phyloP scores from a whole-genome alignment of 495 filamentous ascomycete genomes.

The Podospora conica region DNA sequence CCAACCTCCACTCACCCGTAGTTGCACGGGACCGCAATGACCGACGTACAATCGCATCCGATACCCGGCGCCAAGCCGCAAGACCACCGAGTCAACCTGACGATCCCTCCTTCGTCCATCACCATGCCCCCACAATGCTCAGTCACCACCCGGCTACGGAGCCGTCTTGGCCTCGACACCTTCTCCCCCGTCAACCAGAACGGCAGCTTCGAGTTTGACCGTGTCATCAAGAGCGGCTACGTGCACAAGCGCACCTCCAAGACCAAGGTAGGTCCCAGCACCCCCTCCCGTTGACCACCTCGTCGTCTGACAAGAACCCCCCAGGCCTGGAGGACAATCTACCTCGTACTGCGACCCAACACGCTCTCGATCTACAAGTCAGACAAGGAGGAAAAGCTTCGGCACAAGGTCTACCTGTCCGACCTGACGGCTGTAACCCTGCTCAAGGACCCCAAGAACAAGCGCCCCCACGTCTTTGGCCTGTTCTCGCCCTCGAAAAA shows the following conservation, averaged over 20 bases:
- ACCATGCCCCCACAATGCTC: conserved; percentile 16
- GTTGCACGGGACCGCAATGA: conserved; percentile 19
- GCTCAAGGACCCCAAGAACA: conserved; percentile 80
- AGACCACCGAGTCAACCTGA: conserved; percentile 11
- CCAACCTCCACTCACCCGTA: conserved; percentile 5
- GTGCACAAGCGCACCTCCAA: conserved; percentile 84
- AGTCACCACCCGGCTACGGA: conserved; percentile 11
- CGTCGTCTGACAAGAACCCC: conserved; percentile 10
- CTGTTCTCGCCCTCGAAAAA: conserved; percentile 90
- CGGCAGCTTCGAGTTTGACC: conserved; percentile 90
- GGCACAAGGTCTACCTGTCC: conserved; percentile 77
- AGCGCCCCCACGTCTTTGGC: conserved; percentile 75
- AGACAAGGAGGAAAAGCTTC: conserved; percentile 78
- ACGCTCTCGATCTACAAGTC: conserved; percentile 94
- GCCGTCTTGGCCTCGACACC: conserved; percentile 23
- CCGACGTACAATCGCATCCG: conserved; percentile 25
- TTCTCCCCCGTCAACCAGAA: conserved; percentile 78
- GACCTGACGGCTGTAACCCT: conserved; percentile 87
- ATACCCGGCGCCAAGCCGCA: conserved; percentile 16
- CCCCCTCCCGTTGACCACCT: not conserved
- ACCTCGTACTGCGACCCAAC: conserved; percentile 87
- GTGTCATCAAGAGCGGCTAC: conserved; percentile 80
- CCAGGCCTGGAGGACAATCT: conserved; percentile 81
- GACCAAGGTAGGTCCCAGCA: conserved; percentile 66
- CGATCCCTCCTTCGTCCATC: conserved; percentile 19